phyloP scores from a whole-genome alignment of 2,329 filamentous ascomycete genomes.

The Neoscytalidium dimidiatum region DNA sequence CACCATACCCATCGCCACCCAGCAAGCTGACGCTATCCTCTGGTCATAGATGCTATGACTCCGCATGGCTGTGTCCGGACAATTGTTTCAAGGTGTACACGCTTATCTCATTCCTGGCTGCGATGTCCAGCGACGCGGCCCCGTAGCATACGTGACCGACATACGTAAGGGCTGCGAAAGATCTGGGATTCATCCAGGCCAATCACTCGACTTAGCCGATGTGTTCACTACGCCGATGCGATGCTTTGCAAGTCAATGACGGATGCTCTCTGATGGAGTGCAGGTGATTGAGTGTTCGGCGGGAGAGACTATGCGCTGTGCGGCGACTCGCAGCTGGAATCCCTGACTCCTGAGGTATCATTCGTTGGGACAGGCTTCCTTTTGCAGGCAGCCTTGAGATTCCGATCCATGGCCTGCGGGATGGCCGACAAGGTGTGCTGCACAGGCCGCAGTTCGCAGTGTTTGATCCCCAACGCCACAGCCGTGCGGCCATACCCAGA shows the following conservation, averaged over 20 bases:
- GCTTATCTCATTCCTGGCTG: too few relatives aligned
- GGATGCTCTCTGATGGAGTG: not conserved
- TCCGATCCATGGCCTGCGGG: not conserved
- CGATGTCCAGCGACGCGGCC: too few relatives aligned
- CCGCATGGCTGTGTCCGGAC: too few relatives aligned
- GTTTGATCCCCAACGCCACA: slow-evolving; percentile 16
- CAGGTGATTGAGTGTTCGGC: not conserved
- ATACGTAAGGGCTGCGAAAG: too few relatives aligned
- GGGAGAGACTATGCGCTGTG: not conserved
- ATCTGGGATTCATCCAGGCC: not conserved
- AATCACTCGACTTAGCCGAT: not conserved
- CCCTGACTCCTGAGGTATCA: not conserved
- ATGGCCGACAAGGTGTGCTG: not conserved
- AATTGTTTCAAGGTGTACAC: too few relatives aligned
- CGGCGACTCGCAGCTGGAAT: not conserved
- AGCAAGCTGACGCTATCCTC: too few relatives aligned
- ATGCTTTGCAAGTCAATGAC: not conserved
- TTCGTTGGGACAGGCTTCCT: not conserved
- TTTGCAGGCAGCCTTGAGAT: not conserved
- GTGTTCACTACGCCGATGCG: not conserved
- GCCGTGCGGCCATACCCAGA: slow-evolving; percentile 11
- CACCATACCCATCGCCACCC: too few relatives aligned
- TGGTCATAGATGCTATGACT: too few relatives aligned
- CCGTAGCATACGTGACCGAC: too few relatives aligned
- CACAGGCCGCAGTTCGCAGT: not conserved